Conservation (phyloP, 345 rosid species). For the Mercurialis annua region DNA sequence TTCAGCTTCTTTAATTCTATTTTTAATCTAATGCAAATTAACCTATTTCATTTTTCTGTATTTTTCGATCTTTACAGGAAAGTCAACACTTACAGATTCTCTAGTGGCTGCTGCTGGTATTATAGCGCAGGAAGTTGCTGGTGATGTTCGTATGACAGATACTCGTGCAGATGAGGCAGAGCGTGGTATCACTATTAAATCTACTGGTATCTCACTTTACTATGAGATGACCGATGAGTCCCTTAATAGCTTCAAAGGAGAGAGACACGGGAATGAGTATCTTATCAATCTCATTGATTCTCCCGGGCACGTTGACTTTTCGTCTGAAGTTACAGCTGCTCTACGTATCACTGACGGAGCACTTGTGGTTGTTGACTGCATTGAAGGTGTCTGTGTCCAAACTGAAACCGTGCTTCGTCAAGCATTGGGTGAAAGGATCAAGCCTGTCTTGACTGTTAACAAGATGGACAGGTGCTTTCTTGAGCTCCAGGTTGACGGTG, state of each 20-base stretch:
- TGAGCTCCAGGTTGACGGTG: constrained; percentile 87
- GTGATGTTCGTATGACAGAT: constrained; percentile 89
- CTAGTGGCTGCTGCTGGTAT: constrained; percentile 94
- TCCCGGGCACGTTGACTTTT: constrained; percentile 85
- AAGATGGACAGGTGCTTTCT: constrained; percentile 93
- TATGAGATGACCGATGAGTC: constrained; percentile 57
- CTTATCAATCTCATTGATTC: constrained; percentile 82
- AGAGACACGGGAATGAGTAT: constrained; percentile 64
- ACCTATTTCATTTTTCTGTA: no score
- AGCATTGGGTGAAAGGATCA: constrained; percentile 82
- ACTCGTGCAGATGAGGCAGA: constrained; percentile 84
- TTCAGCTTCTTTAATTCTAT: no score
- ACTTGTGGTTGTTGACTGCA: constrained; percentile 75
- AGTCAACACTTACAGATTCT: constrained; percentile 79
- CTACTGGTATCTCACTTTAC: constrained; percentile 80
- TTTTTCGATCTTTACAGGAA: constrained; percentile 53
- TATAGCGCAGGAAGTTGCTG: constrained; percentile 85
- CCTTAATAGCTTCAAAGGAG: constrained; percentile 55
- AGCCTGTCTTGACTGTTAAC: constrained; percentile 81
- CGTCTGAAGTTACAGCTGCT: constrained; percentile 88
- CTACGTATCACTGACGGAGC: constrained; percentile 94
- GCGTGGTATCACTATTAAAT: constrained; percentile 82
- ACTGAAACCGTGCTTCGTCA: constrained; percentile 83
- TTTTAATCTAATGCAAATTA: no score
- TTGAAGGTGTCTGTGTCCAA: constrained; percentile 86